These are phyloP conservation scores for Cinnamomum micranthum DNA, from an alignment of 164 flowering plant genomes.

Conservation along the genomic window DNA sequence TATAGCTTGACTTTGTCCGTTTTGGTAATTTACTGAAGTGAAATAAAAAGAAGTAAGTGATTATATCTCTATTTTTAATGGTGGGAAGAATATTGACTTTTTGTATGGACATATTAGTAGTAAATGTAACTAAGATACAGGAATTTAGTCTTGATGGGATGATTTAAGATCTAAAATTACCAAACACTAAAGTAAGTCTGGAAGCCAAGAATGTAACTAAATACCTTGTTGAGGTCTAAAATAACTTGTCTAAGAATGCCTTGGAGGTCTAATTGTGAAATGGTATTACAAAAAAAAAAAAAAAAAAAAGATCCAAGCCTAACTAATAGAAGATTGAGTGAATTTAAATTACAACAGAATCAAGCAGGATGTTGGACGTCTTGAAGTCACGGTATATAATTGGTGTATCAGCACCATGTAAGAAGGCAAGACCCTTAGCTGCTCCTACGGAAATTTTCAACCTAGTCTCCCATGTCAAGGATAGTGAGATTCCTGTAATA, in stretches of 20 bases:
- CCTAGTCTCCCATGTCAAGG: conserved; percentile 90
- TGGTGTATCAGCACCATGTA: conserved; percentile 79
- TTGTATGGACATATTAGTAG: no score
- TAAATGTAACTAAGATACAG: not conserved
- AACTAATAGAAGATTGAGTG: not conserved
- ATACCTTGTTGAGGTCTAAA: not conserved
- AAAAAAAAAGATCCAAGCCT: no score
- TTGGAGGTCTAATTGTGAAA: not conserved
- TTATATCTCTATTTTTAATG: no score
- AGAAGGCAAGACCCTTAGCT: conserved; percentile 87
- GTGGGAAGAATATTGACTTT: no score
- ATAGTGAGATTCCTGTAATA: conserved; percentile 52
- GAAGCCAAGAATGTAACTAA: no score
- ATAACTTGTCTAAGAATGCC: no score
- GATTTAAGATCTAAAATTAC: no score
- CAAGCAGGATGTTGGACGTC: conserved; percentile 85
- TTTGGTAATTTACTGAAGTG: no score
- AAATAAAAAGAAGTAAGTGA: no score
- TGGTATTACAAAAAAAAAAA: not conserved
- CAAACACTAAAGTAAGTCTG: no score
- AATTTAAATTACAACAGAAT: conserved; percentile 47
- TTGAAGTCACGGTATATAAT: conserved; percentile 96
- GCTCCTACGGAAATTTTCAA: conserved; percentile 84
- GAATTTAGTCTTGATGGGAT: no score
- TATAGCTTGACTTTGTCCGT: not conserved